These are phyloP conservation scores for Pharus latifolius DNA, from an alignment of 176 grass and related monocot genomes.

Conservation along the genomic window DNA sequence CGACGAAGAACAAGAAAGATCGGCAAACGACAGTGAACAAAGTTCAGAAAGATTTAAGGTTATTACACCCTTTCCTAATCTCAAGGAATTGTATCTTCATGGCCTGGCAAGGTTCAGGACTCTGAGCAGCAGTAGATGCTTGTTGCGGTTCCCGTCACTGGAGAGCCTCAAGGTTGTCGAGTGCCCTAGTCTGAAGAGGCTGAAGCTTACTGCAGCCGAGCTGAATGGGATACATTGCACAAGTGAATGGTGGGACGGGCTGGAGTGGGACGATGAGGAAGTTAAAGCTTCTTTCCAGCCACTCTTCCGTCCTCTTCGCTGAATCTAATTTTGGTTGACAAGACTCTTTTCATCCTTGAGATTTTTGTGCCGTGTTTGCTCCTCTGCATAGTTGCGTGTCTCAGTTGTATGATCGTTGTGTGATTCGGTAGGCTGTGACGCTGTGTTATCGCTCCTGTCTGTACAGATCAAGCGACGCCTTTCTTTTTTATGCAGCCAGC, in stretches of 20 bases:
- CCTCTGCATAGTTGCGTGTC: background rate
- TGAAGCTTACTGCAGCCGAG: conserved; percentile 30
- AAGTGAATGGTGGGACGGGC: conserved; percentile 52
- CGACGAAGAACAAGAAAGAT: background rate
- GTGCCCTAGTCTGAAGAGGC: conserved; percentile 55
- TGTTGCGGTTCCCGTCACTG: conserved; percentile 41
- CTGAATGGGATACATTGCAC: conserved; percentile 40
- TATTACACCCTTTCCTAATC: conserved; percentile 64
- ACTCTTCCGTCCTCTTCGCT: conserved; percentile 27
- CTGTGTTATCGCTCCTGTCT: conserved; percentile 19
- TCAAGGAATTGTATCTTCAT: conserved; percentile 56
- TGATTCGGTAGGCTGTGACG: background rate
- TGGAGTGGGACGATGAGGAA: conserved; percentile 79
- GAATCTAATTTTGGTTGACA: background rate
- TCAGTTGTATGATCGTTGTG: conserved; percentile 3
- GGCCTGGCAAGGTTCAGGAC: conserved; percentile 37
- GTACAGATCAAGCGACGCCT: background rate
- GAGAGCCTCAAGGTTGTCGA: conserved; percentile 53
- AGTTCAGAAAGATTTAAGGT: background rate
- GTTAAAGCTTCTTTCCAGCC: conserved; percentile 38
- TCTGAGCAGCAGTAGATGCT: conserved; percentile 35
- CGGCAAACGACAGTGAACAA: background rate
- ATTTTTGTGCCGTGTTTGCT: background rate
- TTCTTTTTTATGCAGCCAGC: background rate
- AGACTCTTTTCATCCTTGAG: background rate